Evolutionary conservation across 2,329 filamentous ascomycete genomes (phyloP).

Genomic region (Akanthomyces uredinophilus): DNA sequence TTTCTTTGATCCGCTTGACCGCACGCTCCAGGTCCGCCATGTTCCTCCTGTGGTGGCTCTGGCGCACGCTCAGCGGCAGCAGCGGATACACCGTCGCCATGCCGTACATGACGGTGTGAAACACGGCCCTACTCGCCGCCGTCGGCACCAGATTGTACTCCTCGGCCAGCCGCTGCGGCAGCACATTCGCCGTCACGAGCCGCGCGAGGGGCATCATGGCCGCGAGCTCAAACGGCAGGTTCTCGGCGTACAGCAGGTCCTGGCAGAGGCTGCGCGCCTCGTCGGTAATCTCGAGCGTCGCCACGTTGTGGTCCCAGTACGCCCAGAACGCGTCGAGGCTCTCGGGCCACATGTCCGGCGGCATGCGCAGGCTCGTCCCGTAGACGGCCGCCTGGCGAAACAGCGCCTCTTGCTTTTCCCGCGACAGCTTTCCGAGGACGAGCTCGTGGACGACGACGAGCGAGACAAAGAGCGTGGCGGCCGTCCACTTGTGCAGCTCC

Average conservation of each 20-base stretch:
- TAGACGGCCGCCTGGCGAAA: slow-evolving; percentile 25
- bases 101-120: slow-evolving; percentile 21
- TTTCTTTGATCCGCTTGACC: slow-evolving; percentile 18
- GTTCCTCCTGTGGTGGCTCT: slow-evolving; percentile 20
- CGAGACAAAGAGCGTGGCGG: slow-evolving; percentile 34
- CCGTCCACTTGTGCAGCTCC: slow-evolving; percentile 35
- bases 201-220: slow-evolving; percentile 20
- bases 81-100: slow-evolving; percentile 23
- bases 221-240: slow-evolving; percentile 20
- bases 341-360: slow-evolving; percentile 31
- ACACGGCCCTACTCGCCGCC: slow-evolving; percentile 16
- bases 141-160: slow-evolving; percentile 23
- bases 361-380: slow-evolving; percentile 27
- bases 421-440: slow-evolving; percentile 28
- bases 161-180: slow-evolving; percentile 20
- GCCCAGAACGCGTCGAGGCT: slow-evolving; percentile 33
- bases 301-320: slow-evolving; percentile 34
- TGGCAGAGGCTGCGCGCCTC: slow-evolving; percentile 23
- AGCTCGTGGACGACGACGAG: slow-evolving; percentile 31
- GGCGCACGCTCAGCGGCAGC: slow-evolving; percentile 19
- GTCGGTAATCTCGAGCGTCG: slow-evolving; percentile 28
- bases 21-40: slow-evolving; percentile 23
- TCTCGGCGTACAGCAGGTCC: slow-evolving; percentile 22
- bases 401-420: slow-evolving; percentile 22
- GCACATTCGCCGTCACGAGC: slow-evolving; percentile 18